phyloP scores from a whole-genome alignment of 768 basidiomycete species.

The Paxillus rubicundulus region DNA sequence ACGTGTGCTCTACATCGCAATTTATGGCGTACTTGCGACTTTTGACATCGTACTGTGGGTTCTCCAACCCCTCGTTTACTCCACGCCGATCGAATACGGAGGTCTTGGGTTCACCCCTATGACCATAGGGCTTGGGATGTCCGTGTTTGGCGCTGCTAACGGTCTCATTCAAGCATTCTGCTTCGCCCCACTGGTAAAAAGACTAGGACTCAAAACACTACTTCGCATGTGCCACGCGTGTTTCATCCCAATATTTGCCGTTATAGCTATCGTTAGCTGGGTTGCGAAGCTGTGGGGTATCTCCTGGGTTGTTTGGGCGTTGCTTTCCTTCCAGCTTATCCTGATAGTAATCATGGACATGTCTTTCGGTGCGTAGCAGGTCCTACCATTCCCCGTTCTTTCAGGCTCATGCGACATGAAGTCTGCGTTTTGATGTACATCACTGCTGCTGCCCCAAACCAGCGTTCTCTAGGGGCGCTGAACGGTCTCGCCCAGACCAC shows the following conservation, averaged over 20 bases:
- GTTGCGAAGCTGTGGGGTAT: conserved; percentile 23
- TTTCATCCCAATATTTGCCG: conserved; percentile 30
- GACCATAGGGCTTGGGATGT: conserved; percentile 37
- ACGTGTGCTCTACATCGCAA: conserved; percentile 33
- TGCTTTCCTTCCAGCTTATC: conserved; percentile 24
- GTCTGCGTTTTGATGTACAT: conserved; percentile 73
- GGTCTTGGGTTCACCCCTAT: conserved; percentile 37
- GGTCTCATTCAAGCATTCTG: conserved; percentile 32
- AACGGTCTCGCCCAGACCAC: conserved; percentile 47
- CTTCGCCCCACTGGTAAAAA: conserved; percentile 32
- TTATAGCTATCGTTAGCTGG: conserved; percentile 32
- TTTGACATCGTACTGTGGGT: conserved; percentile 34
- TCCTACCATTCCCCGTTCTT: not conserved
- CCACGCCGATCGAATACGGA: conserved; percentile 34
- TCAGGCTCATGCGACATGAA: conserved; percentile 20
- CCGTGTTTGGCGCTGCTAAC: conserved; percentile 31
- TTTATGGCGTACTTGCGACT: conserved; percentile 37
- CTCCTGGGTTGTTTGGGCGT: conserved; percentile 25
- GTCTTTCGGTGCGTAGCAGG: conserved; percentile 29
- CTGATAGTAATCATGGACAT: conserved; percentile 26
- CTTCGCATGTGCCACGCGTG: conserved; percentile 25
- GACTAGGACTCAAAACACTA: conserved; percentile 32
- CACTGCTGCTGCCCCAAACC: conserved; percentile 61
- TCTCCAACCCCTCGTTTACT: conserved; percentile 39
- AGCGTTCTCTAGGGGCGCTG: conserved; percentile 63